phyloP scores from a whole-genome alignment of 331 rosid species.

The Erythrophleum ivorense region DNA sequence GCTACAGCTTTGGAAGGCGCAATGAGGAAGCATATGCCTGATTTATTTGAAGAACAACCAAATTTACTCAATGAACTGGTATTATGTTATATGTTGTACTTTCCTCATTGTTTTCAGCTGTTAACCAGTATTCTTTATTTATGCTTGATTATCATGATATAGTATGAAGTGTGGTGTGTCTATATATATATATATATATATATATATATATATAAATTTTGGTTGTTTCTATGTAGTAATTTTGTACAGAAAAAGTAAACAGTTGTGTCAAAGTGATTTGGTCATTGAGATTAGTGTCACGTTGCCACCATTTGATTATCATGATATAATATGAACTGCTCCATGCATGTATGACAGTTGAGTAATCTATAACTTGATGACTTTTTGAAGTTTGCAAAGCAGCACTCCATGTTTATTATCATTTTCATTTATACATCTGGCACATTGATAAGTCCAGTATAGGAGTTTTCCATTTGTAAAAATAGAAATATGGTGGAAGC shows the following conservation, averaged over 20 bases:
- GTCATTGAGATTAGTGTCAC: background rate
- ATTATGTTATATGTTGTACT: conserved; percentile 35
- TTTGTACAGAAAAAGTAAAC: background rate
- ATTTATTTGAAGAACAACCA: conserved; percentile 89
- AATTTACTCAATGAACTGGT: conserved; percentile 96
- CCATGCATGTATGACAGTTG: background rate
- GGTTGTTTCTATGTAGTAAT: conserved; percentile 20
- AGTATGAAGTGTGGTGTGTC: background rate
- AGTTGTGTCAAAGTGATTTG: background rate
- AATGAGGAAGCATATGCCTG: conserved; percentile 87
- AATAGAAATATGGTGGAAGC: conserved; percentile 2
- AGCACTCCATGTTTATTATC: background rate
- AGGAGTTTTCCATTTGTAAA: conserved; percentile 21
- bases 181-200: too few species aligned
- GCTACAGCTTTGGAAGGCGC: conserved; percentile 78
- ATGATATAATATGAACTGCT: background rate
- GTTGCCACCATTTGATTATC: background rate
- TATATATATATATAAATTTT: too few species aligned
- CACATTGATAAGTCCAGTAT: conserved; percentile 2
- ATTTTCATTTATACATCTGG: background rate
- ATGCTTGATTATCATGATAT: background rate
- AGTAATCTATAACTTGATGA: background rate
- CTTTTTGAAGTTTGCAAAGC: background rate
- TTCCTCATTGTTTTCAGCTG: conserved; percentile 34
- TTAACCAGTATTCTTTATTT: conserved; percentile 12